Percentiles rank a stretch among this genome's conserved stretches.
Evolutionary conservation across 2,329 filamentous ascomycete genomes (phyloP).

Genomic region (Pseudocercospora macadamiae): DNA sequence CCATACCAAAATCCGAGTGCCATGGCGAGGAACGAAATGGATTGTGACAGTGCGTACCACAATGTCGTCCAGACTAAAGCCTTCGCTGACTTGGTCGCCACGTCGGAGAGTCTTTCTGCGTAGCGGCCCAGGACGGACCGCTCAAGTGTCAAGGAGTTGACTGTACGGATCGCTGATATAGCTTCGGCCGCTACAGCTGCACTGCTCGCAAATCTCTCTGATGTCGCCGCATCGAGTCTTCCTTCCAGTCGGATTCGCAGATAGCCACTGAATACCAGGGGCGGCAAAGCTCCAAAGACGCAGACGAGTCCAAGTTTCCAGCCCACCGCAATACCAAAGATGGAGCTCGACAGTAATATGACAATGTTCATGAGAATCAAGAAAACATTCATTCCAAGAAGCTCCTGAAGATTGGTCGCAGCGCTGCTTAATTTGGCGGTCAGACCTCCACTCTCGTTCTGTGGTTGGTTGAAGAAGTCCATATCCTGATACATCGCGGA

Average conservation of each 20-base stretch:
- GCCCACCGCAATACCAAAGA: conserved; percentile 50
- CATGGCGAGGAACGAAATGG: conserved; percentile 35
- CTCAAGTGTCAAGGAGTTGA: conserved; percentile 35
- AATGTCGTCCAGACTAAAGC: conserved; percentile 1
- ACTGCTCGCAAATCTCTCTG: conserved; percentile 29
- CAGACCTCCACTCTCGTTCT: conserved; percentile 45
- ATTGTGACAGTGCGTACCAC: conserved; percentile 37
- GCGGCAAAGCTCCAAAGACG: conserved; percentile 45
- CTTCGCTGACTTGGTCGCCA: conserved; percentile 15
- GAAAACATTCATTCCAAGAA: conserved; percentile 48
- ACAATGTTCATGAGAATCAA: conserved; percentile 47
- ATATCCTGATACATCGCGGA: conserved; percentile 22
- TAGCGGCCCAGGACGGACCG: conserved; percentile 31
- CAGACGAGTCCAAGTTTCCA: conserved; percentile 54
- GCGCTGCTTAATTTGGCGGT: conserved; percentile 49
- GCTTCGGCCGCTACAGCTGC: conserved; percentile 36
- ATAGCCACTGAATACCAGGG: conserved; percentile 49
- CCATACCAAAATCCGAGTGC: conserved; percentile 42
- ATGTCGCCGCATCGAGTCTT: conserved; percentile 28
- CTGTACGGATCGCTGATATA: conserved; percentile 33
- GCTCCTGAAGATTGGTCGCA: conserved; percentile 58
- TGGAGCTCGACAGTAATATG: conserved; percentile 48
- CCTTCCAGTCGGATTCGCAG: conserved; percentile 45
- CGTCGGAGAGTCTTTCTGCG: conserved; percentile 17
- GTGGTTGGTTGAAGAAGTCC: conserved; percentile 73